These are phyloP conservation scores for Clitocybe nebularis DNA, from an alignment of 1,284 basidiomycete genomes.

Conservation along the genomic window DNA sequence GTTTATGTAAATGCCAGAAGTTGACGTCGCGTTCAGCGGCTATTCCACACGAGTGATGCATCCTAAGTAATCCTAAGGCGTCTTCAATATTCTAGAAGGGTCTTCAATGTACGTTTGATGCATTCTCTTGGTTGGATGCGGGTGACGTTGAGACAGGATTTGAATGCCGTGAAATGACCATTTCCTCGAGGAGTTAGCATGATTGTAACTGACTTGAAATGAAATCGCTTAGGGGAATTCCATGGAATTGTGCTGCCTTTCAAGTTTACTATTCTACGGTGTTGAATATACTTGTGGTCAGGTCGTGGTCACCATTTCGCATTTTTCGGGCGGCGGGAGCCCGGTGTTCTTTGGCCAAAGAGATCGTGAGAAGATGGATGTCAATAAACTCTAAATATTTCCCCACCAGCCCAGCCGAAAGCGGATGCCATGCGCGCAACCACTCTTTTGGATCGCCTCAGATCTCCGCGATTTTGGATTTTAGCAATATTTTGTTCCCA, in stretches of 20 bases:
- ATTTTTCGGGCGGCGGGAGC: constrained; percentile 1
- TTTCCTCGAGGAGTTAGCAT: not conserved
- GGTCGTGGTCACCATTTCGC: not conserved
- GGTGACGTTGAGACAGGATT: not conserved
- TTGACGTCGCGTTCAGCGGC: not conserved
- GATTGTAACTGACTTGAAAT: not conserved
- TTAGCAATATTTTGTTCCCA: constrained; percentile 5
- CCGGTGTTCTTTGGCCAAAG: not conserved
- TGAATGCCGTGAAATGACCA: not conserved
- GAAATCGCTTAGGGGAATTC: not conserved
- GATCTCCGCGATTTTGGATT: constrained; percentile 10
- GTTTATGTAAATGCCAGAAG: not conserved
- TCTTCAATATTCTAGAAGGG: not conserved
- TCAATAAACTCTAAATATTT: constrained; percentile 4
- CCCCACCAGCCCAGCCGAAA: not conserved
- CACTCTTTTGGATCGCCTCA: constrained; percentile 8
- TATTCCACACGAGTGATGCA: not conserved
- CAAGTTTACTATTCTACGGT: not conserved
- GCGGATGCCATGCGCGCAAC: constrained; percentile 1
- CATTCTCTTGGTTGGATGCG: not conserved
- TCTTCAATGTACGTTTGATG: not conserved
- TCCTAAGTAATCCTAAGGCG: not conserved
- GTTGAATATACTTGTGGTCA: not conserved
- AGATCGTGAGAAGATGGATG: constrained; percentile 2
- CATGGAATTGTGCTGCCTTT: not conserved